phyloP scores from a whole-genome alignment of 78 protist genomes.

The Dictyostelium brefeldianum region DNA sequence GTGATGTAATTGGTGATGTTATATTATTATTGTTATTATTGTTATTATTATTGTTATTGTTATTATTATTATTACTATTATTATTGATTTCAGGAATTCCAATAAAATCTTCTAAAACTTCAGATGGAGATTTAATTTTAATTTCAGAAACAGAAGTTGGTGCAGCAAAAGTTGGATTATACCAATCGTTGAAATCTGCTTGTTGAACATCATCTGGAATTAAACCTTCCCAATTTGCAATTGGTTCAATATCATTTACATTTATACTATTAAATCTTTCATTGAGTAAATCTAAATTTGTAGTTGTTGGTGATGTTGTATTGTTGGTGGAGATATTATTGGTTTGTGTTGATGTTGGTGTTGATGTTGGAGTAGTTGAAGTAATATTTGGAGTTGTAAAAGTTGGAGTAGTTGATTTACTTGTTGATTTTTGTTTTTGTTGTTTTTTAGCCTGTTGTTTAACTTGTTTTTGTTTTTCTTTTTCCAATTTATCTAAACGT shows the following conservation, averaged over 20 bases:
- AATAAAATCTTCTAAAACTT: conserved; percentile 11
- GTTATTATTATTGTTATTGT: background rate
- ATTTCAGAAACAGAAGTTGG: background rate
- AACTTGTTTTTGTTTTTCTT: background rate
- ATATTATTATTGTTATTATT: background rate
- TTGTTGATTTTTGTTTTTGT: conserved; percentile 25
- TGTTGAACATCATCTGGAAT: conserved; percentile 52
- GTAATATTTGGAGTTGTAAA: conserved; percentile 24
- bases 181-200: conserved; percentile 57
- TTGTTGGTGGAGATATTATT: background rate
- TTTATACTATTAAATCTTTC: conserved; percentile 12
- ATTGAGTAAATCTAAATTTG: background rate
- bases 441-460: conserved; percentile 21
- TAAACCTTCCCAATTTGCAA: conserved; percentile 59
- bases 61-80: background rate
- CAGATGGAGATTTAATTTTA: background rate
- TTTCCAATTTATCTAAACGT: background rate
- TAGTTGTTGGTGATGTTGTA: conserved; percentile 16
- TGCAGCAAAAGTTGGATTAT: conserved; percentile 4
- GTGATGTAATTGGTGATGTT: background rate
- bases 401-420: background rate
- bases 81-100: background rate
- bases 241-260: conserved; percentile 55
- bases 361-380: background rate
- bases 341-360: background rate